Base-by-base conservation (phyloP, 345 rosid genomes). In the Raphanus sativus region DNA sequence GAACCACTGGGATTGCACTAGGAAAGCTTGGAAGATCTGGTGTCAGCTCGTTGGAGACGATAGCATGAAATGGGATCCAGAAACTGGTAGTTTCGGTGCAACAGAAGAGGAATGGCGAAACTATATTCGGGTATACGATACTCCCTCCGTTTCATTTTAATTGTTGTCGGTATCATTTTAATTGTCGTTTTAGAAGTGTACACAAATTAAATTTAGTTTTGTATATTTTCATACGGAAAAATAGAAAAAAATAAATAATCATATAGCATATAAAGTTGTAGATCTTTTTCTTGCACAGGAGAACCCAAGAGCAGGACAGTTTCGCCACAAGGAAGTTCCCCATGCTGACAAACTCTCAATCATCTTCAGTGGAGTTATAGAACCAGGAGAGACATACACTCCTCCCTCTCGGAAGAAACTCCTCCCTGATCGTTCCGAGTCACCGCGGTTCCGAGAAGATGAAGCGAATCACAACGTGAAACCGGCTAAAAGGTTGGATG, bases 21-120 rank as follows among this genome's bases (percentile, higher is more conserved):
- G 85, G 83, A 85, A 83, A 69, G 79, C 78, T 36, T 84, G 90
- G 89, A 87, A 81, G 76, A 56, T 81, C 65, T 85, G 90, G 86
- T 81, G 85, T 73, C 75, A 85, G 79, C 84, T 87, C n/a, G 70
- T 85, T 6, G 76, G 71, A 10, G 75, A 66, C 45, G 38, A 65
- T 52, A 59, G 65, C 58, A 78, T 87, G 90, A 85, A 82, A 81
- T 87, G 90, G 90, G 80, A 87, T 77, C 83, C 83, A 2, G 67
- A 76, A n/a, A 79, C 83, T 65, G 60, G 76, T 45, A 65, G 61
- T 40, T 85, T 86, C 42, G 84, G 87, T 67, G 85, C 85, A 0
- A 77, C 80, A 8, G 83, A 87, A 12, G 85, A 84, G 70, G 87
- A 82, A 5, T 87, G 87, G 88, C 62, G 45, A 62, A 73, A 36